Evolutionary conservation across 1,284 basidiomycete species (phyloP).

Genomic region (Cystobasidiaceae sp.): DNA sequence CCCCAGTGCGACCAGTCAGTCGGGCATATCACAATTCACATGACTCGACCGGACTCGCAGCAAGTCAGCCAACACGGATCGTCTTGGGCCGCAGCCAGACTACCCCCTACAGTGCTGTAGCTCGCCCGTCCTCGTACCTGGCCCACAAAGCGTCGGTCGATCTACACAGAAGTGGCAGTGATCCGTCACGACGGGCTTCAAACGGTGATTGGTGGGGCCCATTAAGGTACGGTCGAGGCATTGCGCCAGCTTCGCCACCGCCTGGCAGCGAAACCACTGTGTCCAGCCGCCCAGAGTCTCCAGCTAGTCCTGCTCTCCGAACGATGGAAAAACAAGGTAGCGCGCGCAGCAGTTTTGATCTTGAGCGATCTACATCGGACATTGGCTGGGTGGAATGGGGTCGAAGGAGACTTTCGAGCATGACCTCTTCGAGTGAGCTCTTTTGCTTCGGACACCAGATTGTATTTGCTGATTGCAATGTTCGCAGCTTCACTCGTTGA

Average conservation of each 20-base stretch:
- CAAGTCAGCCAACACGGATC: conserved; percentile 14
- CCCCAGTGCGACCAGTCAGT: conserved; percentile 1
- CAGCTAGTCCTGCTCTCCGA: conserved; percentile 8
- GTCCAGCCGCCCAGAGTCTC: conserved; percentile 16
- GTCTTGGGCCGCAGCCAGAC: conserved; percentile 17
- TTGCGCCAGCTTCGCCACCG: conserved; percentile 9
- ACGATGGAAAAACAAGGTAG: conserved; percentile 1
- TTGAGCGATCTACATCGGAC: conserved; percentile 26
- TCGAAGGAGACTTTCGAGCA: conserved; percentile 27
- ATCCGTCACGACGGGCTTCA: background rate
- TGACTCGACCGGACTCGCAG: background rate
- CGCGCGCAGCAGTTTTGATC: conserved; percentile 28
- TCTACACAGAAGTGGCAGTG: conserved; percentile 18
- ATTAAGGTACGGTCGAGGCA: background rate
- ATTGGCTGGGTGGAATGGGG: conserved; percentile 31
- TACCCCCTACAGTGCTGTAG: conserved; percentile 1
- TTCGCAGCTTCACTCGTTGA: conserved; percentile 16
- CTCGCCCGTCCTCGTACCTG: background rate
- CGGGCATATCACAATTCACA: conserved; percentile 14
- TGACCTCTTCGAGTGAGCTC: conserved; percentile 27
- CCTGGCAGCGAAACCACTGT: conserved; percentile 8
- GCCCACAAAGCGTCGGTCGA: background rate
- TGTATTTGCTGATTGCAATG: background rate
- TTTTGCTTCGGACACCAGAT: background rate
- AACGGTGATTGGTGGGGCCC: conserved; percentile 29